A percentile compares a stretch with the other conserved stretches of the same genome.
These are phyloP conservation scores for Colletotrichum nymphaeae DNA, from an alignment of 2,329 filamentous ascomycete genomes.

Conservation along the genomic window DNA sequence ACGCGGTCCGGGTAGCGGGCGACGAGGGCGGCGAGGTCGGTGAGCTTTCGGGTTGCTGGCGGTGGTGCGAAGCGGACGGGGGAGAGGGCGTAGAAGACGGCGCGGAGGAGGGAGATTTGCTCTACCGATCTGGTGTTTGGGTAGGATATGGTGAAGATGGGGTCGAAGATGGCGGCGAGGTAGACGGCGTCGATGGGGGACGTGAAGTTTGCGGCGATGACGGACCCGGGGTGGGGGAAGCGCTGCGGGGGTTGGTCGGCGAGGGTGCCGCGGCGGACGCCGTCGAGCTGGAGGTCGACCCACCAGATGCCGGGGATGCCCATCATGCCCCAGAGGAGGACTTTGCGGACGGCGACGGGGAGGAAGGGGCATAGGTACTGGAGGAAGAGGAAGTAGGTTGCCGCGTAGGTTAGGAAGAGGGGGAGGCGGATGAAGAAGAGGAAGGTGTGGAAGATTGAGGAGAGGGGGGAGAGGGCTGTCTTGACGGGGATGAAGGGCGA, in stretches of 20 bases:
- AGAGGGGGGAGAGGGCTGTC: slow-evolving; percentile 71
- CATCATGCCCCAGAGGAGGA: slow-evolving; percentile 87
- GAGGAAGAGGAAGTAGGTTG: slow-evolving; percentile 82
- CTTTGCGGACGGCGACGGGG: slow-evolving; percentile 75
- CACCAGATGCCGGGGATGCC: slow-evolving; percentile 95
- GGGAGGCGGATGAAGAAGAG: slow-evolving; percentile 87
- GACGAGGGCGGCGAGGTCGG: slow-evolving; percentile 73
- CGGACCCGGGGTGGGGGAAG: slow-evolving; percentile 80
- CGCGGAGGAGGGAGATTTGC: slow-evolving; percentile 80
- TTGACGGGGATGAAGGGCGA: slow-evolving; percentile 92
- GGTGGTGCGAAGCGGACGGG: slow-evolving; percentile 63
- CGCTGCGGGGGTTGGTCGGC: slow-evolving; percentile 78
- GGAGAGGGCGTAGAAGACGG: slow-evolving; percentile 79
- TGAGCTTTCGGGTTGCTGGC: slow-evolving; percentile 57
- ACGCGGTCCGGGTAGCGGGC: slow-evolving; percentile 77
- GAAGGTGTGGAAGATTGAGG: slow-evolving; percentile 73
- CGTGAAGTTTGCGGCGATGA: slow-evolving; percentile 92
- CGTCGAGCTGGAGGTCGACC: slow-evolving; percentile 98
- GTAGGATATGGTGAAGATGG: slow-evolving; percentile 90
- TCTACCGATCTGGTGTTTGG: slow-evolving; percentile 79
- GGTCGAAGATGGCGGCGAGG: slow-evolving; percentile 94
- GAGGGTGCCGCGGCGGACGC: slow-evolving; percentile 90
- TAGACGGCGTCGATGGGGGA: slow-evolving; percentile 94
- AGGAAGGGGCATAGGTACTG: slow-evolving; percentile 78
- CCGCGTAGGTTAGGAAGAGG: slow-evolving; percentile 74